Conservation (phyloP, 345 rosid genomes). For the Odontarrhena argentea region DNA sequence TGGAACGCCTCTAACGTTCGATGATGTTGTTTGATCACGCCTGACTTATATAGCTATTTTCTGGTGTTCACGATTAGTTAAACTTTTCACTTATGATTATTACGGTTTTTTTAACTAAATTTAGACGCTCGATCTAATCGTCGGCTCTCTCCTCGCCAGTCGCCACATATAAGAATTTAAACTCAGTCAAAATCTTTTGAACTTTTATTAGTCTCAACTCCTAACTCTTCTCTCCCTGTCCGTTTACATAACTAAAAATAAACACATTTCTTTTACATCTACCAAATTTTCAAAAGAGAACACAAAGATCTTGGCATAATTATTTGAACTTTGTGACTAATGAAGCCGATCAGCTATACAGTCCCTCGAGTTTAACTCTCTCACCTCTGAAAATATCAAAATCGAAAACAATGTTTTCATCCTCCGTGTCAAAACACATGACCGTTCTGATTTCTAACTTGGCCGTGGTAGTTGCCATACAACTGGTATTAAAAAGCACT, state of each 20-base stretch:
- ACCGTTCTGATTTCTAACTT: not conserved
- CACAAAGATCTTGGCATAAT: not conserved
- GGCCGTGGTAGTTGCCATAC: slow-evolving; percentile 2
- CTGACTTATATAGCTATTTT: no score
- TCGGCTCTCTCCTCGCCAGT: no score
- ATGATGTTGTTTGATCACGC: not conserved
- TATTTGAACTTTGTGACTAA: not conserved
- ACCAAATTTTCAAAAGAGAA: not conserved
- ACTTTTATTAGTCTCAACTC: slow-evolving; percentile 8
- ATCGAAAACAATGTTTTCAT: not conserved
- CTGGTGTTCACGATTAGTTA: no score
- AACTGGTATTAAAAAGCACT: not conserved
- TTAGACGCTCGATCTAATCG: no score
- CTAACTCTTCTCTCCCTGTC: slow-evolving; percentile 6
- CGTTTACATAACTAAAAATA: not conserved
- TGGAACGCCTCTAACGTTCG: not conserved
- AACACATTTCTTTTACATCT: not conserved
- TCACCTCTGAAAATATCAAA: not conserved
- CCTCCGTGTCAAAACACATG: not conserved
- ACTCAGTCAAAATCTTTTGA: slow-evolving; percentile 9
- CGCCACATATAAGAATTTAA: no score
- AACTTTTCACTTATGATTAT: no score
- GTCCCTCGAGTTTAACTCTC: not conserved
- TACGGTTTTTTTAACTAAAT: no score
- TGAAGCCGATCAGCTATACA: not conserved